Percentiles rank a stretch among this genome's conserved stretches.
Conservation (phyloP, 148 eudicot genomes). For the Amaranthus hypochondriacus region DNA sequence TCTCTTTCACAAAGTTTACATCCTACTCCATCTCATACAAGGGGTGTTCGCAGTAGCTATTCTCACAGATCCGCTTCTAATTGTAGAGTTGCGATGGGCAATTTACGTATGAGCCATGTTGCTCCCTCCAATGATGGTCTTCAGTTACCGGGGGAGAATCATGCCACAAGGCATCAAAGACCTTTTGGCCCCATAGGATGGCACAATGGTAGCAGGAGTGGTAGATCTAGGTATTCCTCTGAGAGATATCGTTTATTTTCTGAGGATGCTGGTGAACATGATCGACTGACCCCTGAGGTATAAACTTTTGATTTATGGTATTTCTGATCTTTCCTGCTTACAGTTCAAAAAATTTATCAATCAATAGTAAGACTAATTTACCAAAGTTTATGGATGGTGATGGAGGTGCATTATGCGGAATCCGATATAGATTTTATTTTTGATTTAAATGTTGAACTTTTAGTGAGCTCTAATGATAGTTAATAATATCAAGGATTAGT, state of each 20-base stretch:
- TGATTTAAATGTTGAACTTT: background rate
- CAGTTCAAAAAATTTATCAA: background rate
- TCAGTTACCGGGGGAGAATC: conserved; percentile 41
- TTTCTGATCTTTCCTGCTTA: background rate
- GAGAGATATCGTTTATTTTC: conserved; percentile 55
- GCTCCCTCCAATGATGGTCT: conserved; percentile 43
- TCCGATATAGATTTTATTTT: background rate
- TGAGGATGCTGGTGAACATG: conserved; percentile 38
- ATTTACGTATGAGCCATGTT: conserved; percentile 31
- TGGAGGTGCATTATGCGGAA: background rate
- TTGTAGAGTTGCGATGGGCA: conserved; percentile 40
- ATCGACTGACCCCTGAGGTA: conserved; percentile 59
- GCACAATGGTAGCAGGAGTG: conserved; percentile 60
- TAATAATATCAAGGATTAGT: background rate
- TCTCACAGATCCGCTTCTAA: conserved; percentile 39
- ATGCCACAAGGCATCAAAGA: conserved; percentile 56
- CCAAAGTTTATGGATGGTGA: background rate
- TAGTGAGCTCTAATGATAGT: background rate
- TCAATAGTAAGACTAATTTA: background rate
- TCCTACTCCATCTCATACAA: conserved; percentile 35
- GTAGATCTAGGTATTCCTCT: conserved; percentile 51
- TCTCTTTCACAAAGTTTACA: conserved; percentile 38
- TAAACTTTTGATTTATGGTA: background rate
- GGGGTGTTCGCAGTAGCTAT: conserved; percentile 48
- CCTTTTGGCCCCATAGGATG: conserved; percentile 42